Conservation (phyloP, 2,329 filamentous ascomycete species). For the Trichoderma sp. region DNA sequence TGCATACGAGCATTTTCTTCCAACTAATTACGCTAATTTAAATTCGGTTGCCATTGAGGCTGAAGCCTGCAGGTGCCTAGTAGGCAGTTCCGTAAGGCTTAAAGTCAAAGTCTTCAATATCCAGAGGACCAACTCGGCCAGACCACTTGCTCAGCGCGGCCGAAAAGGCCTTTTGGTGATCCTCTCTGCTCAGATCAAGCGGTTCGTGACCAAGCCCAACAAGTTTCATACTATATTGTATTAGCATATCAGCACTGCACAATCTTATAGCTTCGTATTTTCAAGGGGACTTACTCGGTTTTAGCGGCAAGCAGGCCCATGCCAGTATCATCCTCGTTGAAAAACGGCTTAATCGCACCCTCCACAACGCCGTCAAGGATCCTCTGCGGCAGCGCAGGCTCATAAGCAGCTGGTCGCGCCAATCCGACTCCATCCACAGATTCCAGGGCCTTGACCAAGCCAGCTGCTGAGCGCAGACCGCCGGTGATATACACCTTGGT, state of each 20-base stretch:
- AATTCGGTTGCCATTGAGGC: too few relatives aligned
- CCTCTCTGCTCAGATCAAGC: constrained; percentile 59
- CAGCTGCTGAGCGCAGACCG: constrained; percentile 57
- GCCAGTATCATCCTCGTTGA: constrained; percentile 58
- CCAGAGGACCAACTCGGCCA: constrained; percentile 38
- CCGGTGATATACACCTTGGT: constrained; percentile 64
- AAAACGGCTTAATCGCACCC: constrained; percentile 51
- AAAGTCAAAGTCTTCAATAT: constrained; percentile 40
- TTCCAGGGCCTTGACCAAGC: constrained; percentile 61
- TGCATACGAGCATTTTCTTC: too few relatives aligned
- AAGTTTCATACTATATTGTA: constrained; percentile 36
- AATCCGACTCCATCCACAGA: constrained; percentile 65
- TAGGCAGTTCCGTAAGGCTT: constrained; percentile 40
- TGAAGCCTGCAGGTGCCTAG: constrained; percentile 3
- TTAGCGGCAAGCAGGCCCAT: constrained; percentile 38
- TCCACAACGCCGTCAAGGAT: constrained; percentile 40
- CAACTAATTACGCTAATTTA: too few relatives aligned
- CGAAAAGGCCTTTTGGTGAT: constrained; percentile 39
- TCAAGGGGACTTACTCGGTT: constrained; percentile 37
- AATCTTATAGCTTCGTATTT: not conserved
- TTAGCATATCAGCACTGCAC: not conserved
- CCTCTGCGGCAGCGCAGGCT: constrained; percentile 37
- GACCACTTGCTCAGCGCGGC: constrained; percentile 39
- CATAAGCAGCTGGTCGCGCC: constrained; percentile 43
- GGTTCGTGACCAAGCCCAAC: constrained; percentile 52